These are phyloP conservation scores for Nelumbo lutea DNA, from an alignment of 164 flowering plant species.

Conservation along the genomic window DNA sequence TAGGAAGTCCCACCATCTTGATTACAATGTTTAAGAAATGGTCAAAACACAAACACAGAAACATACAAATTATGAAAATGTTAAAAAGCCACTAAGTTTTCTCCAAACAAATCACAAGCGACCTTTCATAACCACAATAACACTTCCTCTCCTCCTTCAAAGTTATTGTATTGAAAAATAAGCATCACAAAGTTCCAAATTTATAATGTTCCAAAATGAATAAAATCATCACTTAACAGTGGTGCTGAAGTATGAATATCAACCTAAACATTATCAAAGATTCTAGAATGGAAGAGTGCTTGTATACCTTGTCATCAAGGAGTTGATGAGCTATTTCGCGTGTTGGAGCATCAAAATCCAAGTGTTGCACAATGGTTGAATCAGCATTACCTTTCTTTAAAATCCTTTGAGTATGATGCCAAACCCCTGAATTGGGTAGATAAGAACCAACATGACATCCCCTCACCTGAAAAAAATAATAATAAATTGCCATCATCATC, in stretches of 20 bases:
- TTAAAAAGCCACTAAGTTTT: not conserved
- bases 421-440: constrained; percentile 83
- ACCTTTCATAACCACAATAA: too few species aligned
- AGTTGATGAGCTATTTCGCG: constrained; percentile 76
- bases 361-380: constrained; percentile 59
- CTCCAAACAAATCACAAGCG: not conserved
- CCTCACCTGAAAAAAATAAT: constrained; percentile 49
- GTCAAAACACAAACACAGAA: not conserved
- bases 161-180: too few species aligned
- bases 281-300: not conserved
- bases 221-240: not conserved
- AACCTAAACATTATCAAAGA: not conserved
- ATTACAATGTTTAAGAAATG: too few species aligned
- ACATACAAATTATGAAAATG: not conserved
- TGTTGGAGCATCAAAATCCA: constrained; percentile 99
- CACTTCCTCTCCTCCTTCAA: not conserved
- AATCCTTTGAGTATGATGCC: constrained; percentile 88
- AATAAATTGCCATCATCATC: not conserved
- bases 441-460: constrained; percentile 91
- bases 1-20: too few species aligned
- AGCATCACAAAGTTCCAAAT: not conserved
- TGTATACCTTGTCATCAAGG: constrained; percentile 80
- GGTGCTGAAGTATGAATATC: not conserved
- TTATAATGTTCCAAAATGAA: not conserved
- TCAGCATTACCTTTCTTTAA: constrained; percentile 57